Evolutionary conservation across 805 yeast genomes (phyloP), one percentile per base, ranked within the genome.

Genomic region (Jamesozyma jinghongensis): DNA sequence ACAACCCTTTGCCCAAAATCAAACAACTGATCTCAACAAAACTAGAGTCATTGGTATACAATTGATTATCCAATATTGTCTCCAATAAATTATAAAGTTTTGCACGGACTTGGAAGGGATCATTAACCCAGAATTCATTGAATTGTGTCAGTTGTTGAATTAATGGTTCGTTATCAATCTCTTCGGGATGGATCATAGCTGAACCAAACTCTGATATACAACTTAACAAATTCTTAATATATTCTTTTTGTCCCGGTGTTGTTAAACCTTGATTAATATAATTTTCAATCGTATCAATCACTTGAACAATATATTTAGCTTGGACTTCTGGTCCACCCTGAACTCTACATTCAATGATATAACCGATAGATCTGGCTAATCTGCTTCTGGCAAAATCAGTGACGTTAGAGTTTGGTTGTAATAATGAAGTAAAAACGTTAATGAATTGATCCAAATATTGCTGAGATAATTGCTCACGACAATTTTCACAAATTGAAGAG

Each of bases 161-260:
- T 35, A 42, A 40, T 16, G 37, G 39, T 5, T 52, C 51, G 33
- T 63, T 56, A 5, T 57, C 53, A 8, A 54, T 48, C 2, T 66
- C 62, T 19, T 79, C 77, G 0, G 85, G 79, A 2, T 73, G 59
- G 37, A 75, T 74, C 52, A 81, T 59, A 0, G 87, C 85, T 41
- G 78, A 80, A 0, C 86, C 92, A 3, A 85, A 64, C 40, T 81
- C 84, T n/a, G 70, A 69, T 0, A 86, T 57, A 52, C 86, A 82
- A 12, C 73, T 62, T 19, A 85, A 58, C 35, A 84, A 59, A 19
- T 87, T 79, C 2, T 69, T 53, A 1, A 73, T 51, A 46, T 78
- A 79, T 3, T 73, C 77, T 3, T 61, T 47, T 26, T 66, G 65
- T 10, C 32, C 12, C 3, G 52, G 25, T 18, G 32, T 28, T 18